Percentiles rank a stretch among this genome's conserved stretches.
Conservation (phyloP, 2,329 filamentous ascomycete species). For the Aspergillus japonicus region DNA sequence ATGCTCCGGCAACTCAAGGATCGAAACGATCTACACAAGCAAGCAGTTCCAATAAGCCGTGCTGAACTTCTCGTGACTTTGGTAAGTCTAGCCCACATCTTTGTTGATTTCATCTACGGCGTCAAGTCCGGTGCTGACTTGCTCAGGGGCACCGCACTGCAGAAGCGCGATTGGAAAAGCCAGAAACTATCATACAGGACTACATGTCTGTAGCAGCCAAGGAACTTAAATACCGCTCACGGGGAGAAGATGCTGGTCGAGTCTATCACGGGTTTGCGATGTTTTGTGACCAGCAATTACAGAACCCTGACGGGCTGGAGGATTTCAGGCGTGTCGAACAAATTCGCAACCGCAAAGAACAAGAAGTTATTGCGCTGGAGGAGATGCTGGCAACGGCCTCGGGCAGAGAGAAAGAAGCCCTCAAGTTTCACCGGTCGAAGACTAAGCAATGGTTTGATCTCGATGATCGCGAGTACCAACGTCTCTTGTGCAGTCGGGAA, state of each 20-base stretch:
- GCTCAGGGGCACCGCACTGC: slow-evolving; percentile 76
- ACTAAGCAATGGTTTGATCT: slow-evolving; percentile 88
- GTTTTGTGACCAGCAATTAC: slow-evolving; percentile 92
- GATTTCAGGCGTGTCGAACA: slow-evolving; percentile 79
- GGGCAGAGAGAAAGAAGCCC: slow-evolving; percentile 54
- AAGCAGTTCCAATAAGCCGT: slow-evolving; percentile 69
- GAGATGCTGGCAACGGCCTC: slow-evolving; percentile 53
- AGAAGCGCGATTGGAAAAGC: slow-evolving; percentile 84
- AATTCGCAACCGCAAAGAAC: slow-evolving; percentile 74
- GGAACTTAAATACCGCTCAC: slow-evolving; percentile 67
- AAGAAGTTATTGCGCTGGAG: slow-evolving; percentile 74
- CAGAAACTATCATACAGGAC: slow-evolving; percentile 81
- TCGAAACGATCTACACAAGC: slow-evolving; percentile 61
- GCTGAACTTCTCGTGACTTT: slow-evolving; percentile 83
- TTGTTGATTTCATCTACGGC: neutral
- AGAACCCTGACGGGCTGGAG: slow-evolving; percentile 79
- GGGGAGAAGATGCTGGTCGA: slow-evolving; percentile 73
- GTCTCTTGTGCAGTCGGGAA: slow-evolving; percentile 71
- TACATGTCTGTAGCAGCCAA: slow-evolving; percentile 83
- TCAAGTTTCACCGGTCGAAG: slow-evolving; percentile 64
- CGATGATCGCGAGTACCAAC: slow-evolving; percentile 80
- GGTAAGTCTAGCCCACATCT: slow-evolving; percentile 38
- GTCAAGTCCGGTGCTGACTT: slow-evolving; percentile 7
- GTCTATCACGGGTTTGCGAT: slow-evolving; percentile 94
- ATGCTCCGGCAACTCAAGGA: slow-evolving; percentile 76